phyloP scores from a whole-genome alignment of 2,329 filamentous ascomycete species.

The Colletotrichum tofieldiae region DNA sequence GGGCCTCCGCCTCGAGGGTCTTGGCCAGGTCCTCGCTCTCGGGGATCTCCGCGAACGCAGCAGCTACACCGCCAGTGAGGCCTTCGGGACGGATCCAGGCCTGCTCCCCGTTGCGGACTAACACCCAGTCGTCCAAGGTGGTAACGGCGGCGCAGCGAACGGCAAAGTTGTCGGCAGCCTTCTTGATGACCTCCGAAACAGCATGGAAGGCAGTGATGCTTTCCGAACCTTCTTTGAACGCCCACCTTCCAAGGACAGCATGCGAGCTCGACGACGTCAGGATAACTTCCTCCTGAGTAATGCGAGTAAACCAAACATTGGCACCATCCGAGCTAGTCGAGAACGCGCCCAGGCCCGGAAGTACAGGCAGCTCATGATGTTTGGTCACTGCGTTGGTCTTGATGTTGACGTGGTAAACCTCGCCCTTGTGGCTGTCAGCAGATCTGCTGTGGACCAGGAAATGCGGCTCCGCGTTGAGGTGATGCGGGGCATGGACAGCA shows the following conservation, averaged over 20 bases:
- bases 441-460: conserved; percentile 89
- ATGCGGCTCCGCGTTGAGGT: conserved; percentile 81
- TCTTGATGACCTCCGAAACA: conserved; percentile 87
- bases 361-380: conserved; percentile 83
- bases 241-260: conserved; percentile 83
- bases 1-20: conserved; percentile 87
- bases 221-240: conserved; percentile 63
- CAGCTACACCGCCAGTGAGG: conserved; percentile 83
- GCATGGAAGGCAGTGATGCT: conserved; percentile 73
- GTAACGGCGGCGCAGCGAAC: conserved; percentile 82
- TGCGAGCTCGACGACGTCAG: conserved; percentile 85
- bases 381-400: conserved; percentile 79
- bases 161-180: conserved; percentile 77
- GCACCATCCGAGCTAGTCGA: conserved; percentile 83
- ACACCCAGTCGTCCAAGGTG: conserved; percentile 81
- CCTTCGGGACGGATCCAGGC: conserved; percentile 89
- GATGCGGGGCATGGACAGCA: conserved; percentile 81
- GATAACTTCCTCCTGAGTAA: conserved; percentile 81
- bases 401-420: conserved; percentile 87
- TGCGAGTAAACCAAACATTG: conserved; percentile 90
- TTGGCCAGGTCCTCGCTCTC: conserved; percentile 82
- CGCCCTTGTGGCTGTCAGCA: conserved; percentile 80
- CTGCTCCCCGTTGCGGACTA: conserved; percentile 85
- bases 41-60: conserved; percentile 84
- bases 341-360: conserved; percentile 81